These are phyloP conservation scores for Erodium maritimum DNA, from an alignment of 345 rosid genomes.

Conservation along the genomic window DNA sequence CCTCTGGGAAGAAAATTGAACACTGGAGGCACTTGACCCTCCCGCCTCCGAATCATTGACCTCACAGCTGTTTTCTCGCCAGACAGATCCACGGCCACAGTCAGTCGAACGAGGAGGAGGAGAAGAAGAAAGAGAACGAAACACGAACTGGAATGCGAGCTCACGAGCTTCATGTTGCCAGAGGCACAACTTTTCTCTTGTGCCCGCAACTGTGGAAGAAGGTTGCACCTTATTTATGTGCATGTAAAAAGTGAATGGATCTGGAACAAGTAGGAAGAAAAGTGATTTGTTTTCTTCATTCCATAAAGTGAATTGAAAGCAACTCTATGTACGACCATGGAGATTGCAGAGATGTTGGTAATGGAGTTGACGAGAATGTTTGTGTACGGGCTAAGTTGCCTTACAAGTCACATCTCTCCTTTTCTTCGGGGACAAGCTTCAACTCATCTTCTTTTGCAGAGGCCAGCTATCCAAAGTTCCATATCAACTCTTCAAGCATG, in stretches of 20 bases:
- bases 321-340: no score
- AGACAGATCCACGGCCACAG: neutral
- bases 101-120: neutral
- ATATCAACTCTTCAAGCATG: no score
- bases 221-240: neutral
- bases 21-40: neutral
- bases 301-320: neutral
- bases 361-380: neutral
- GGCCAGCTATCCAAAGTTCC: no score
- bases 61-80: neutral
- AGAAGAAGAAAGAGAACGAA: neutral
- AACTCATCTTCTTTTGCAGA: no score
- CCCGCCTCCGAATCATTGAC: neutral
- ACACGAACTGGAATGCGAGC: neutral
- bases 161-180: neutral
- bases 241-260: no score
- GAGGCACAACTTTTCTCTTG: neutral
- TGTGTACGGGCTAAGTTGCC: neutral
- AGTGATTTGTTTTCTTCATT: no score
- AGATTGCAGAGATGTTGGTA: neutral
- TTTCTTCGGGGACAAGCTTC: no score
- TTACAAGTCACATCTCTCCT: neutral
- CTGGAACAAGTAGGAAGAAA: no score
- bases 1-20: constrained; percentile 5
- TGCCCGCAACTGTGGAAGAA: neutral